phyloP scores from a whole-genome alignment of 2,329 filamentous ascomycete genomes.

The Aphanocladium album region DNA sequence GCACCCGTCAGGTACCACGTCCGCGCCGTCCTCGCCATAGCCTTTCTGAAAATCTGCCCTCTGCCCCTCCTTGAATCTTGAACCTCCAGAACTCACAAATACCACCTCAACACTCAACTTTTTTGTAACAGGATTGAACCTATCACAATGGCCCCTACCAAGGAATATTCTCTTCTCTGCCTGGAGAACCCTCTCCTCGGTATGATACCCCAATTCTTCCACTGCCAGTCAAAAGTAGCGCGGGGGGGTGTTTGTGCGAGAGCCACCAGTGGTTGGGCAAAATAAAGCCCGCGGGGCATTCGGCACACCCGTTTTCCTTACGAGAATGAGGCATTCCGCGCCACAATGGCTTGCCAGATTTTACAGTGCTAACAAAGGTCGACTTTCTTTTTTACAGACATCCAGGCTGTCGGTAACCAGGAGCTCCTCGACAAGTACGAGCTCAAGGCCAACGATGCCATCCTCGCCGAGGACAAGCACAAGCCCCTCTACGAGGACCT shows the following conservation, averaged over 20 bases:
- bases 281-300: neutral
- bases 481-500: constrained; percentile 87
- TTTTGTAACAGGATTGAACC: constrained; percentile 18
- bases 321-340: neutral
- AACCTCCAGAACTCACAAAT: constrained; percentile 7
- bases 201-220: constrained; percentile 32
- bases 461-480: constrained; percentile 92
- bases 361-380: neutral
- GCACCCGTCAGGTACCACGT: neutral
- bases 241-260: neutral
- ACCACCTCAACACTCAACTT: constrained; percentile 15
- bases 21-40: constrained; percentile 11
- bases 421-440: constrained; percentile 86
- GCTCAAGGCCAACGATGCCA: constrained; percentile 94
- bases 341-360: neutral
- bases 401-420: constrained; percentile 80
- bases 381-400: constrained; percentile 53
- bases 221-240: neutral
- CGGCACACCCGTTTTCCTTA: neutral
- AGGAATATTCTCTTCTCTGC: constrained; percentile 85
- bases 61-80: constrained; percentile 16
- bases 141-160: constrained; percentile 62
- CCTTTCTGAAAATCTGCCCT: constrained; percentile 12
- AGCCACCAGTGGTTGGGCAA: no score
- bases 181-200: constrained; percentile 97